Base-by-base conservation (phyloP, 805 yeast species). In the Metschnikowia colocasiae region DNA sequence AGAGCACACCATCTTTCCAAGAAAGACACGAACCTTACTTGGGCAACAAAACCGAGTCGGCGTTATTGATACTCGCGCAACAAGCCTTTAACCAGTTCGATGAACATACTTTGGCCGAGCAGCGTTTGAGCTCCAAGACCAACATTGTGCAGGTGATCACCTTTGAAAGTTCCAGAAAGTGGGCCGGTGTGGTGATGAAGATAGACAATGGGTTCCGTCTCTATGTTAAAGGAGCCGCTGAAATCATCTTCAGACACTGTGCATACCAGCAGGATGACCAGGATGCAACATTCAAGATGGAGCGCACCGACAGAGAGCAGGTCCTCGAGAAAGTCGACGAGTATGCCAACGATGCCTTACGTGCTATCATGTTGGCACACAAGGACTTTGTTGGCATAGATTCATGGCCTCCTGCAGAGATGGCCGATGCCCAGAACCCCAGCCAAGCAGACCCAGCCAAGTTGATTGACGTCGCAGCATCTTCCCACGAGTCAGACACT, bases 21-120 rank as follows among this genome's bases (percentile, higher is more conserved):
- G 50, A 54, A 42, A 49, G 51, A 39, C 51, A 46, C 26, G 94
- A 86, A 52, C 82, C 83, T 2, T 90, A 78, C 59, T 71, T 90
- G 41, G 99, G 99, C 6, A 87, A 95, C 48, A 94, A 94, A 65
- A 95, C 99, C 3, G 99, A 94, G 65, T 82, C 91, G 29, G 97
- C 99, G 0, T 66, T 94, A 47, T 73, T 94, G 33, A 71, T 81
- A 12, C 69, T 89, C 51, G 92, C 94, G 1, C 73, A 76, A 35
- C 73, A 76, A 38, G 72, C 76, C 38, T 73, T 89, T 50, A 75
- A 75, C 22, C 63, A 78, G 49, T 69, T 72, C 32, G 61, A 69
- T 15, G 56, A 68, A 16, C 68, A 65, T 23, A 52, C 69, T 9
- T 71, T 91, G 36, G 81, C 80, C 16, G 56, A 62, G 1, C 64